Evolutionary conservation across 1,284 basidiomycete species (phyloP).

Genomic region (Malassezia obtusa): DNA sequence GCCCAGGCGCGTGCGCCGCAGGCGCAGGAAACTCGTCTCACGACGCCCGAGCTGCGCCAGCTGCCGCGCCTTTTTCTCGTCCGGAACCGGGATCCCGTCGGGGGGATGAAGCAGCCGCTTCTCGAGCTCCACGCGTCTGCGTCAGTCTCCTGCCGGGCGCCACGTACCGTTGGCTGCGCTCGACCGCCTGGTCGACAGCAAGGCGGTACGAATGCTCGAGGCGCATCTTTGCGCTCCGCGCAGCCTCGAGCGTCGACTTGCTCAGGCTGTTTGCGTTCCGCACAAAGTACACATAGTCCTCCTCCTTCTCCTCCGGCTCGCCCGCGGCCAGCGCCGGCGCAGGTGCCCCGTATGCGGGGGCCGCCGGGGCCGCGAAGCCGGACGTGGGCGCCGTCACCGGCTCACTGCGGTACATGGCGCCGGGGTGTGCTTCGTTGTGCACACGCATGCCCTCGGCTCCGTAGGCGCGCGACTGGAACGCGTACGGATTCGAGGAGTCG

Average conservation of each 20-base stretch:
- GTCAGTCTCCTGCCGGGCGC: background rate
- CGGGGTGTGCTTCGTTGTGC: too few species aligned
- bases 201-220: conserved; percentile 97
- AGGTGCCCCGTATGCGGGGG: background rate
- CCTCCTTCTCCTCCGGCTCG: conserved; percentile 48
- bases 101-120: conserved; percentile 57
- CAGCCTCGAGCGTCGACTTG: conserved; percentile 77
- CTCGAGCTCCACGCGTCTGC: conserved; percentile 82
- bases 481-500: background rate
- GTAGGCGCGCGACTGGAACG: too few species aligned
- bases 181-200: conserved; percentile 79
- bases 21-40: conserved; percentile 67
- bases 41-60: conserved; percentile 79
- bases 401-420: too few species aligned
- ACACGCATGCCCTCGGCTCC: too few species aligned
- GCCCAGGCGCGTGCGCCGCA: conserved; percentile 84
- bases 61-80: conserved; percentile 81
- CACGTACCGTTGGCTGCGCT: conserved; percentile 67
- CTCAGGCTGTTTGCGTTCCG: conserved; percentile 72
- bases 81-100: conserved; percentile 47
- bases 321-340: background rate
- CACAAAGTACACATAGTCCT: conserved; percentile 90
- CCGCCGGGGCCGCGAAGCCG: background rate
- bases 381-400: background rate
- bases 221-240: conserved; percentile 91